phyloP scores from a whole-genome alignment of 768 basidiomycete species.

The Lyophyllum atratum region DNA sequence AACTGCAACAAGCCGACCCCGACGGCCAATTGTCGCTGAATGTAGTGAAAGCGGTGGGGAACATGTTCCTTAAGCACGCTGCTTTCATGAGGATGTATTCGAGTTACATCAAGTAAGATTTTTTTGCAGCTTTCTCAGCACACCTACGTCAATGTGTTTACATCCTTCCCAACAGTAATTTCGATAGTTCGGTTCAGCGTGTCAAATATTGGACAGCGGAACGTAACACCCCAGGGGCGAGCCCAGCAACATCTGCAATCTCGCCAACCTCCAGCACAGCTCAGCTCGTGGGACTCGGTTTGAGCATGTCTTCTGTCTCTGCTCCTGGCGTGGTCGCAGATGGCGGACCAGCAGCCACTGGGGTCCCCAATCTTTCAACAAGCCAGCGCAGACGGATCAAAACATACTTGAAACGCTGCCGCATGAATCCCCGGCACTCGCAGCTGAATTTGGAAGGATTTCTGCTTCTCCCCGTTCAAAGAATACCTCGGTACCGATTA shows the following conservation, averaged over 20 bases:
- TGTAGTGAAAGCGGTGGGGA: slow-evolving; percentile 81
- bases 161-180: slow-evolving; percentile 61
- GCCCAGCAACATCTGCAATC: slow-evolving; percentile 40
- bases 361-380: slow-evolving; percentile 62
- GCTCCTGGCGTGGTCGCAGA: slow-evolving; percentile 44
- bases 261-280: slow-evolving; percentile 64
- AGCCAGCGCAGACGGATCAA: slow-evolving; percentile 89
- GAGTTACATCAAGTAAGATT: slow-evolving; percentile 90
- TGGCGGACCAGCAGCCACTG: slow-evolving; percentile 37
- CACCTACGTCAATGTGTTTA: slow-evolving; percentile 2
- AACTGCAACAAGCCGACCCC: slow-evolving; percentile 54
- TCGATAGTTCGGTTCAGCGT: slow-evolving; percentile 88
- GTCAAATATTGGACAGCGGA: slow-evolving; percentile 84
- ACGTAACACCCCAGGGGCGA: slow-evolving; percentile 40
- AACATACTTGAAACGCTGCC: slow-evolving; percentile 86
- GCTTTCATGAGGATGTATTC: slow-evolving; percentile 99
- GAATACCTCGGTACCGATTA: slow-evolving; percentile 95
- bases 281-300: slow-evolving; percentile 63
- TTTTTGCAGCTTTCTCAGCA: slow-evolving; percentile 3
- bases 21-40: slow-evolving; percentile 74
- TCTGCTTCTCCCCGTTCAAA: slow-evolving; percentile 90
- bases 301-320: slow-evolving; percentile 55
- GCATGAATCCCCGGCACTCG: slow-evolving; percentile 85
- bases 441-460: slow-evolving; percentile 95
- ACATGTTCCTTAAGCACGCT: slow-evolving; percentile 90